Base-by-base conservation (phyloP, 257 asterid species). In the Solanum neorickii region DNA sequence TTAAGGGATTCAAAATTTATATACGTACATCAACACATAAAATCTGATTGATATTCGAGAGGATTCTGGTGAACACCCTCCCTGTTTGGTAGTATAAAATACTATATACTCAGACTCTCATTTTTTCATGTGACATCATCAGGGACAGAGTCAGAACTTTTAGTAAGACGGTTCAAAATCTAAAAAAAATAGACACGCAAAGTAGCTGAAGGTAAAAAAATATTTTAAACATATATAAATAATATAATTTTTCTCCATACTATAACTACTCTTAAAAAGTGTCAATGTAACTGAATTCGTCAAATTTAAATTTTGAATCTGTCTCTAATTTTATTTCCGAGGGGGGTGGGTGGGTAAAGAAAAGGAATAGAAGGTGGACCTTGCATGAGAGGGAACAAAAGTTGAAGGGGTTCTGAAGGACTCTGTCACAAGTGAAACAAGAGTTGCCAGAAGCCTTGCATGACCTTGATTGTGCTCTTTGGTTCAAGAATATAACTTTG, bases 321-420 rank as follows among this genome's bases (percentile, higher is more conserved):
- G 1, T 1, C 3, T 42, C 1, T n/a, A 11, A 1, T 68, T 14
- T 14, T 69, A 23, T 69, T 41, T 21, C 6, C 0, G 0, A 5
- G 4, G 0, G 3, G 21, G 12, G 27, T 7, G 65, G 25, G 65
- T 11, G 5, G n/a, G 7, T 13, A 5, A 0, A 18, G 47, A 12
- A 56, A 80, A 87, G 14, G 7, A 41, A 83, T 27, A 56, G 69
- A 52, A 13, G 33, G 31, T 33, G 68, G 65, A 95, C 98, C 98
- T 94, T 96, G 98, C 98, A 96, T 37, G 98, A 96, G 89, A 96
- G 96, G 52, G 98, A 96, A 87, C 98, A 96, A 92, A 96, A 96
- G 86, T 91, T 87, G 89, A 92, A 94, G 31, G 98, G 96, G 73
- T 93, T 91, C 91, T 94, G 98, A 92, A 96, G 98, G 91, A 94